Evolutionary conservation across 2,329 filamentous ascomycete species (phyloP).

Genomic region (Dactylellina leptospora): DNA sequence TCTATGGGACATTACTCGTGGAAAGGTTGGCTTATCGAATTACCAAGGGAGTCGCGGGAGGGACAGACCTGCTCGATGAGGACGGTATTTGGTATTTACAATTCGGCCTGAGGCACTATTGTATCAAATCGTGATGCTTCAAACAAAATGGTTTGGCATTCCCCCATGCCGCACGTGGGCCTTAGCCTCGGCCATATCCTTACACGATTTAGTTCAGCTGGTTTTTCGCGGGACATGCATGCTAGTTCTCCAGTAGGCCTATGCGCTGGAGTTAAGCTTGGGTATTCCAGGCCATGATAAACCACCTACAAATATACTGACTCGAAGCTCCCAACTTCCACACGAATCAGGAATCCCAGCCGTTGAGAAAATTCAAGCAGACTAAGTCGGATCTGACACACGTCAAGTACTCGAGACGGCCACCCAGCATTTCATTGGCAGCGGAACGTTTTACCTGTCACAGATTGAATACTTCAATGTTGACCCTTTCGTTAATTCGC

Average conservation of each 20-base stretch:
- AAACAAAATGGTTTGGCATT: constrained; percentile 24
- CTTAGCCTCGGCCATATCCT: constrained; percentile 28
- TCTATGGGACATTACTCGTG: constrained; percentile 31
- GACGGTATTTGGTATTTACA: constrained; percentile 1
- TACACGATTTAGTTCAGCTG: constrained; percentile 33
- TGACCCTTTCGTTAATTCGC: constrained; percentile 25
- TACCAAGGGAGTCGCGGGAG: constrained; percentile 14
- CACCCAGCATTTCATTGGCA: constrained; percentile 17
- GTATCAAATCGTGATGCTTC: constrained; percentile 31
- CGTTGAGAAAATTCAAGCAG: constrained; percentile 15
- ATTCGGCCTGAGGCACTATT: constrained; percentile 33
- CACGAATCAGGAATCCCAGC: constrained; percentile 24
- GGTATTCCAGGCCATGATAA: no score
- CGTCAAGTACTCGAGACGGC: constrained; percentile 39
- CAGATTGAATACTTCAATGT: constrained; percentile 32
- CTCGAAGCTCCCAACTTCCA: constrained; percentile 1
- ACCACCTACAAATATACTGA: not conserved
- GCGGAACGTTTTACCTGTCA: constrained; percentile 42
- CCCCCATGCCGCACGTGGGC: constrained; percentile 45
- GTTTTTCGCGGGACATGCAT: constrained; percentile 22
- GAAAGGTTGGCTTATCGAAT: constrained; percentile 29
- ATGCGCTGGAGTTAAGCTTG: constrained; percentile 15
- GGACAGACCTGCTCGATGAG: constrained; percentile 24
- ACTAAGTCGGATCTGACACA: constrained; percentile 35
- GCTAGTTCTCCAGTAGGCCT: no score